Evolutionary conservation across 176 grass and related monocot genomes (phyloP), one percentile per base, ranked within the genome.

Genomic region (Bothriochloa decipiens): DNA sequence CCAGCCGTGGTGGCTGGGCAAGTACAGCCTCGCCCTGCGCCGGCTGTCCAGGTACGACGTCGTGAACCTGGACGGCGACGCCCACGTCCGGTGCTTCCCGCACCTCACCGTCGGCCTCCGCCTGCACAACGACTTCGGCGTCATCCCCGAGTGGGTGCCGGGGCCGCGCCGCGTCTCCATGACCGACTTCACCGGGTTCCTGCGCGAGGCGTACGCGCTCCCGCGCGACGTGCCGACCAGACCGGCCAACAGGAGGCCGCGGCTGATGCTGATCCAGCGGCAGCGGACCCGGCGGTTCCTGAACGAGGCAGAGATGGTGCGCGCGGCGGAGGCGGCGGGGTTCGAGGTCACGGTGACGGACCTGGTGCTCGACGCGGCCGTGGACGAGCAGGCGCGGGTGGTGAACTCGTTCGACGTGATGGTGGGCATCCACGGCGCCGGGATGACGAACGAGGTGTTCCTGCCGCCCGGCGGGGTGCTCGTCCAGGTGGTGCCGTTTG

Each of bases 381-480:
- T 97, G 20, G 85, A 45, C 0, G 89, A 92, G 32, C 78, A 86
- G 42, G 89, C 94, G 0, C 33, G 36, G 15, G 7, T 12, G n/a
- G 90, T 93, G 77, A 95, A 97, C 87, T 90, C 95, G 0, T 93
- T 91, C 85, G 92, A 98, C 79, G 92, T 82, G 41, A 42, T 98
- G 68, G 17, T 98, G 22, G 92, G 95, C 2, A 87, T 83, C 25
- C 95, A 95, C 42, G 95, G 92, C 18, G 91, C 95, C 1, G 92
- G 95, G 28, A 84, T 95, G 79, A 92, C 95, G 1, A 93, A 90
- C 80, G n/a, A 67, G 17, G 85, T 89, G 65, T 98, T 95, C 88
- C 77, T 98, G 40, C 95, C 92, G 17, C 27, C 83, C 2, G 85
- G 85, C 0, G 95, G 85, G 13, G 83, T 93, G 72, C 42, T 98